Conservation (phyloP, 2,329 filamentous ascomycete genomes). For the Penicillium aurantiogriseum region DNA sequence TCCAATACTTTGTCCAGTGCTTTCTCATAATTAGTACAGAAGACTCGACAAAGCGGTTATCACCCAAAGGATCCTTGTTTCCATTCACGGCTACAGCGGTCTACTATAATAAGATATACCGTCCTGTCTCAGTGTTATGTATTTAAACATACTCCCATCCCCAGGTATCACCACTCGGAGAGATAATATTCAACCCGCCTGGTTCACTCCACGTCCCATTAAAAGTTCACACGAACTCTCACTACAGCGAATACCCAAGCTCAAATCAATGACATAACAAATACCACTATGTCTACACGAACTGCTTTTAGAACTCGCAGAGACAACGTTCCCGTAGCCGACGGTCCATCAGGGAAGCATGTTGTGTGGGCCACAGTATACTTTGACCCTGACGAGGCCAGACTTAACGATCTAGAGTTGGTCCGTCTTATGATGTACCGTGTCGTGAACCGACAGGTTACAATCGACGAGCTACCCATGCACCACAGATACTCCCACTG, state of each 20-base stretch:
- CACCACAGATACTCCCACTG: slow-evolving; percentile 2
- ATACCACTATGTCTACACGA: background rate
- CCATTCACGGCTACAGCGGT: background rate
- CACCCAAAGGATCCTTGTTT: background rate
- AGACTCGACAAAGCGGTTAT: background rate
- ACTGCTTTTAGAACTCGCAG: background rate
- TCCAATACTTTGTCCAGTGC: background rate
- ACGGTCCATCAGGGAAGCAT: background rate
- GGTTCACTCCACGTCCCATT: no score
- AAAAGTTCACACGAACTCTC: background rate
- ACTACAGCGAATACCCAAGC: background rate
- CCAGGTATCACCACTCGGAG: no score
- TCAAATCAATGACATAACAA: background rate
- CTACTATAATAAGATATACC: background rate
- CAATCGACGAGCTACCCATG: background rate
- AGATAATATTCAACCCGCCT: background rate
- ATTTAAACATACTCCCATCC: background rate
- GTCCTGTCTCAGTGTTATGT: background rate
- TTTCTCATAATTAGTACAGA: background rate
- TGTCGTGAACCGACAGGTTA: background rate
- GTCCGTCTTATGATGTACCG: slow-evolving; percentile 1
- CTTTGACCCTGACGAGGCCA: background rate
- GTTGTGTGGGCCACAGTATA: slow-evolving; percentile 1
- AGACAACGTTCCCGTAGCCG: background rate
- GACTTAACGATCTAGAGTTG: background rate